A percentile compares a stretch with the other conserved stretches of the same genome.
These are phyloP conservation scores for Cercophora newfieldiana DNA, from an alignment of 495 filamentous ascomycete genomes.

Conservation along the genomic window DNA sequence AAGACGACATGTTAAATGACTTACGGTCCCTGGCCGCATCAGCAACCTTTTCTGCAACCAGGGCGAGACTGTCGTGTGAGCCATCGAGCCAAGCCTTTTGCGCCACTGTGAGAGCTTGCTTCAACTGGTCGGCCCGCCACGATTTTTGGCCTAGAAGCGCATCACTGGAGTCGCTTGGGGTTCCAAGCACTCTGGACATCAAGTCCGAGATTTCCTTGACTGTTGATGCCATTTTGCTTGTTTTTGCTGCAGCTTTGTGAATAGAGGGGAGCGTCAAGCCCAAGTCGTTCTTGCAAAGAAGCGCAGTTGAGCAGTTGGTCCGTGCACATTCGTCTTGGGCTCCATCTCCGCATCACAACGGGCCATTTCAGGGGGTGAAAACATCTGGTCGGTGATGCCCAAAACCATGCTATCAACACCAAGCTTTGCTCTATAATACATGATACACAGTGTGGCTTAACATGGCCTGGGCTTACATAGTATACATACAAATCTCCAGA, in stretches of 20 bases:
- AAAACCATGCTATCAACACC: not conserved
- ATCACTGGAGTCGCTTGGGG: not conserved
- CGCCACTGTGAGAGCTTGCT: slow-evolving; percentile 27
- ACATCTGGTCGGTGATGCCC: not conserved
- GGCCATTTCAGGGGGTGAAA: not conserved
- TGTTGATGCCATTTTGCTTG: not conserved
- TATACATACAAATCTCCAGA: not conserved
- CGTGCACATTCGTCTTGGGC: not conserved
- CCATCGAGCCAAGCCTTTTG: slow-evolving; percentile 35
- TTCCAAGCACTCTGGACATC: not conserved
- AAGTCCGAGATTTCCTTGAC: slow-evolving; percentile 1
- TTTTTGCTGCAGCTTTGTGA: not conserved
- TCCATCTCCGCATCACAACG: not conserved
- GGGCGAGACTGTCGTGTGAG: slow-evolving; percentile 41
- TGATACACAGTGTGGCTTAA: not conserved
- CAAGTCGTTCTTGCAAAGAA: not conserved
- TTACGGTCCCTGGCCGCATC: slow-evolving; percentile 69
- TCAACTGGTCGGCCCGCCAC: slow-evolving; percentile 27
- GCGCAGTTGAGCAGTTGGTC: not conserved
- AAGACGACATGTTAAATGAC: slow-evolving; percentile 22
- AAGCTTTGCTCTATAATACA: slow-evolving; percentile 1
- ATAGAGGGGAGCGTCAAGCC: not conserved
- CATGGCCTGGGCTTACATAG: not conserved
- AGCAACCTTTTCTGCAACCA: slow-evolving; percentile 60
- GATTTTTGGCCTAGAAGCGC: slow-evolving; percentile 16